Evolutionary conservation across 257 asterid genomes (phyloP).

Genomic region (Jasminum sambac): DNA sequence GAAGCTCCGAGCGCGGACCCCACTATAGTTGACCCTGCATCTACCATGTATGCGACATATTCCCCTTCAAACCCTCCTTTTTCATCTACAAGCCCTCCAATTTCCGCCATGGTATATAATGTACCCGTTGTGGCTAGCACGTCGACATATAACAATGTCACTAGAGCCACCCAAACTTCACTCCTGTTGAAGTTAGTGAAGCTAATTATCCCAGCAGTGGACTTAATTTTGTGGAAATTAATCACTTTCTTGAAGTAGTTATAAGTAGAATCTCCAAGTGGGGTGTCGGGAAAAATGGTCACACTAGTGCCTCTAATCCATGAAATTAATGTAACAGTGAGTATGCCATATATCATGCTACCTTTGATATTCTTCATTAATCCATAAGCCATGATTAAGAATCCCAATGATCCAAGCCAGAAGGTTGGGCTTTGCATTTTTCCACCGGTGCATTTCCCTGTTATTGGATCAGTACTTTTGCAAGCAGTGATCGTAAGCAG

Average conservation of each 20-base stretch:
- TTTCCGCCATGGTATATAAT: slow-evolving; percentile 67
- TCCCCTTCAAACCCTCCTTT: slow-evolving; percentile 65
- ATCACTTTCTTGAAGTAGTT: slow-evolving; percentile 56
- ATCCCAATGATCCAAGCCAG: slow-evolving; percentile 67
- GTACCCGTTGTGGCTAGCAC: slow-evolving; percentile 75
- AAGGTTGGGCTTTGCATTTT: slow-evolving; percentile 73
- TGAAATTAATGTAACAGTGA: slow-evolving; percentile 63
- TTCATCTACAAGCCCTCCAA: slow-evolving; percentile 58
- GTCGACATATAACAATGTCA: slow-evolving; percentile 62
- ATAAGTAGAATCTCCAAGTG: slow-evolving; percentile 54
- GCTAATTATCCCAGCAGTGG: slow-evolving; percentile 57
- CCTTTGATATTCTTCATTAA: slow-evolving; percentile 67
- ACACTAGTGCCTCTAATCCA: slow-evolving; percentile 71
- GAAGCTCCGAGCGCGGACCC: slow-evolving; percentile 72
- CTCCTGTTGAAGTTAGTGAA: slow-evolving; percentile 49
- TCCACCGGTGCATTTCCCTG: slow-evolving; percentile 61
- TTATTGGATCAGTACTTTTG: slow-evolving; percentile 29
- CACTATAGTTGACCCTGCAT: slow-evolving; percentile 66
- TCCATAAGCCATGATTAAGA: slow-evolving; percentile 56
- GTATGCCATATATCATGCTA: slow-evolving; percentile 78
- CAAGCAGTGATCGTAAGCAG: slow-evolving; percentile 57
- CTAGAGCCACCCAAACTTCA: slow-evolving; percentile 68
- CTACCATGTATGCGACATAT: slow-evolving; percentile 76
- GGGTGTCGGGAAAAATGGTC: slow-evolving; percentile 59
- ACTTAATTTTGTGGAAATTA: slow-evolving; percentile 58